A percentile compares a stretch with the other conserved stretches of the same genome.
These are phyloP conservation scores for Microcos paniculata DNA, from an alignment of 345 rosid species.

Conservation along the genomic window DNA sequence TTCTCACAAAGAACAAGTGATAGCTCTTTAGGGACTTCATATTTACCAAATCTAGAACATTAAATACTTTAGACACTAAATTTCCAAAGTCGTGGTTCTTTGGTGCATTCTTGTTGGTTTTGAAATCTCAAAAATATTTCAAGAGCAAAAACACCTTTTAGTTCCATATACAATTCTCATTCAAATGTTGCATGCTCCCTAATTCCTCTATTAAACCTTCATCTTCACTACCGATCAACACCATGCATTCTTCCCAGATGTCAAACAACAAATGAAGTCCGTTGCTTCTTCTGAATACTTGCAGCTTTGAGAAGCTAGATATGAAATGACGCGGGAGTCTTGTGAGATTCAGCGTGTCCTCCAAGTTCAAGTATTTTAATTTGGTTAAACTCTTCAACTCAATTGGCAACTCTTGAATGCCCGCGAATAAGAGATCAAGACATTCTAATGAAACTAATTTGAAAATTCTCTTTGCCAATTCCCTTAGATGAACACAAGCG, in stretches of 20 bases:
- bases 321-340: slow-evolving; percentile 15
- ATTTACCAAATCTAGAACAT: background rate
- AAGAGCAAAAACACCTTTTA: background rate
- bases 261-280: too few species aligned
- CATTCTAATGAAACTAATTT: too few species aligned
- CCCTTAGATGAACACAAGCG: background rate
- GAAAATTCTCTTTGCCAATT: too few species aligned
- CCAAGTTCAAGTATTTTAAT: slow-evolving; percentile 23
- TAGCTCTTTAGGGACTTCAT: background rate
- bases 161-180: too few species aligned
- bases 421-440: background rate
- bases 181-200: background rate
- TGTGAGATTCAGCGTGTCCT: background rate
- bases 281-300: background rate
- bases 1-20: background rate
- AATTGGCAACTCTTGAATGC: slow-evolving; percentile 21
- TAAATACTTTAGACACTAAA: background rate
- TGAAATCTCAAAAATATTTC: background rate
- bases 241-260: too few species aligned
- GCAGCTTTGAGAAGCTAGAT: background rate
- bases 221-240: background rate
- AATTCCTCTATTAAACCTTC: background rate
- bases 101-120: background rate
- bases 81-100: background rate
- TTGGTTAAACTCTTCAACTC: slow-evolving; percentile 22